These are phyloP conservation scores for Penicillium brasilianum DNA, from an alignment of 2,329 filamentous ascomycete species.

Conservation along the genomic window DNA sequence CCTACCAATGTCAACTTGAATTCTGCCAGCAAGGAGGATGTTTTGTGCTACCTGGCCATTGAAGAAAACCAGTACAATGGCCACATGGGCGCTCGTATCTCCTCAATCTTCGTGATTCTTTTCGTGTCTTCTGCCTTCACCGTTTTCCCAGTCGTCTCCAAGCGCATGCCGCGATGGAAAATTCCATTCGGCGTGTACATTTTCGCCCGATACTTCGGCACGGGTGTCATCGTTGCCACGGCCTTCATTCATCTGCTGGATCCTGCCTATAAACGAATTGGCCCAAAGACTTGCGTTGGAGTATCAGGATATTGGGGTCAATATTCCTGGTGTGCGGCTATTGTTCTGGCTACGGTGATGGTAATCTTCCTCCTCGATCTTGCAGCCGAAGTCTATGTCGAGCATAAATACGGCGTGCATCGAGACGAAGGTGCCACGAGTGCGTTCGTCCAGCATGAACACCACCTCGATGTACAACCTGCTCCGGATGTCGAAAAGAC, in stretches of 20 bases:
- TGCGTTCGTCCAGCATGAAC: neutral
- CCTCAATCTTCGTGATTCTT: slow-evolving; percentile 52
- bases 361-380: slow-evolving; percentile 50
- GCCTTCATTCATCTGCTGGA: slow-evolving; percentile 56
- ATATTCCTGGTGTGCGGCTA: slow-evolving; percentile 60
- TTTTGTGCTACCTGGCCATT: slow-evolving; percentile 58
- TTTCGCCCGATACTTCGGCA: slow-evolving; percentile 54
- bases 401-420: slow-evolving; percentile 30
- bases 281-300: slow-evolving; percentile 55
- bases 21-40: slow-evolving; percentile 46
- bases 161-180: slow-evolving; percentile 40
- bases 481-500: neutral
- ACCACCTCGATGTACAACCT: neutral
- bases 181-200: slow-evolving; percentile 53
- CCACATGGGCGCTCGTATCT: slow-evolving; percentile 50
- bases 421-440: slow-evolving; percentile 20
- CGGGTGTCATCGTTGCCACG: slow-evolving; percentile 55
- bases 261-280: slow-evolving; percentile 52
- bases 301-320: slow-evolving; percentile 58
- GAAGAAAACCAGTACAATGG: slow-evolving; percentile 61
- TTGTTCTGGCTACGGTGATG: slow-evolving; percentile 56
- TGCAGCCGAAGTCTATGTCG: slow-evolving; percentile 30
- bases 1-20: slow-evolving; percentile 52
- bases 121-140: slow-evolving; percentile 48
- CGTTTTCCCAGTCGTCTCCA: slow-evolving; percentile 54